These are phyloP conservation scores for Aureobasidium pullulans DNA, from an alignment of 2,329 filamentous ascomycete species.

Conservation along the genomic window DNA sequence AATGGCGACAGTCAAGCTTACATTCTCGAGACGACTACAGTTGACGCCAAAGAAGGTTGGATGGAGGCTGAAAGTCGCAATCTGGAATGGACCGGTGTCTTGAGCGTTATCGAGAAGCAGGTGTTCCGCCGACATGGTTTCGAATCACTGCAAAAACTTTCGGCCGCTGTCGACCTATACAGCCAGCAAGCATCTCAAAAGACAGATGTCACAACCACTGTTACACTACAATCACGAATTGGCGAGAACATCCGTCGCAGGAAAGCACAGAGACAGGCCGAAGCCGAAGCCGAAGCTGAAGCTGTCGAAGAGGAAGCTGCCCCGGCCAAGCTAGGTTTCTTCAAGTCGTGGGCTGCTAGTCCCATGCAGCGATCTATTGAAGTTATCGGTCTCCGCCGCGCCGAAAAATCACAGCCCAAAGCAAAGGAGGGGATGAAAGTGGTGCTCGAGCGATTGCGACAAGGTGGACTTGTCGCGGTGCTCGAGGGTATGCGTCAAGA, in stretches of 20 bases:
- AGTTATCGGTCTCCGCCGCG: constrained; percentile 67
- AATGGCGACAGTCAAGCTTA: constrained; percentile 62
- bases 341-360: constrained; percentile 58
- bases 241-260: constrained; percentile 59
- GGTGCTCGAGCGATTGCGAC: constrained; percentile 63
- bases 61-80: constrained; percentile 78
- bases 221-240: constrained; percentile 64
- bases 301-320: constrained; percentile 38
- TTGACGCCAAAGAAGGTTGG: constrained; percentile 73
- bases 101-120: constrained; percentile 72
- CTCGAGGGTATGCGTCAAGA: constrained; percentile 63
- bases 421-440: constrained; percentile 77
- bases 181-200: constrained; percentile 24
- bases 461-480: constrained; percentile 61
- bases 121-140: constrained; percentile 51
- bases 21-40: constrained; percentile 71
- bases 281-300: constrained; percentile 30
- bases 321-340: constrained; percentile 47
- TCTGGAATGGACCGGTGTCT: constrained; percentile 71
- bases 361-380: constrained; percentile 76
- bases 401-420: constrained; percentile 69
- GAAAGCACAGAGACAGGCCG: constrained; percentile 36
- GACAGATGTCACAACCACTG: constrained; percentile 66
- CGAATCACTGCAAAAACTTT: background rate
- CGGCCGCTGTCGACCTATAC: constrained; percentile 7